phyloP scores from a whole-genome alignment of 2,329 filamentous ascomycete genomes.

The Talaromyces sp. region DNA sequence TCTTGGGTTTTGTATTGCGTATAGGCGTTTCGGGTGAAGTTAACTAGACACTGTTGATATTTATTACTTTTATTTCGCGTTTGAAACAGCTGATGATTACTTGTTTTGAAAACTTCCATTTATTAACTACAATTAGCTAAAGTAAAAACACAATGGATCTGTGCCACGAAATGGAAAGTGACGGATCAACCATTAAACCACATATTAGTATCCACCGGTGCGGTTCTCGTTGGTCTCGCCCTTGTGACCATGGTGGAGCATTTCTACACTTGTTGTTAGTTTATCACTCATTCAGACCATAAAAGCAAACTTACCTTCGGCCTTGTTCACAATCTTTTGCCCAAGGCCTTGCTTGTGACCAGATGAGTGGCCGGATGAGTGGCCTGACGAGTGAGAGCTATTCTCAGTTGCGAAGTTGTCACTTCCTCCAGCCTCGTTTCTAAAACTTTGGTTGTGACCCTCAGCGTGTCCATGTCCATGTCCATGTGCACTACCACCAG shows the following conservation, averaged over 20 bases:
- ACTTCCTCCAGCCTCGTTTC: not conserved
- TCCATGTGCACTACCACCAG: not conserved
- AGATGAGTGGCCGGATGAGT: not conserved
- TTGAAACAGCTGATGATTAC: not conserved
- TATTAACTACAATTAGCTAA: not conserved
- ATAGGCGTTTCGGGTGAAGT: not conserved
- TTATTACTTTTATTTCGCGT: not conserved
- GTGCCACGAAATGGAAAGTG: not conserved
- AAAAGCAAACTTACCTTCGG: slow-evolving; percentile 3
- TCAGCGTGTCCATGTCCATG: not conserved
- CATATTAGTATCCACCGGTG: not conserved
- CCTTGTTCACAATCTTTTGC: slow-evolving; percentile 4
- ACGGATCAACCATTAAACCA: not conserved
- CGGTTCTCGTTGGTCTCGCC: not conserved
- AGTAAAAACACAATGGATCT: not conserved
- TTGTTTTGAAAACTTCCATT: not conserved
- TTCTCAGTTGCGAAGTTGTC: not conserved
- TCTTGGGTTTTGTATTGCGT: not conserved
- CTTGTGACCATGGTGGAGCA: slow-evolving; percentile 1
- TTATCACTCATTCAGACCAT: too few species aligned
- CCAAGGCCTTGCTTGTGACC: slow-evolving; percentile 6
- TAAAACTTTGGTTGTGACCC: not conserved
- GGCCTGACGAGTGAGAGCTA: not conserved
- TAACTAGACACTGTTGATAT: not conserved
- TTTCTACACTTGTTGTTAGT: not conserved